Conservation (phyloP, 352 stramenopile genomes). For the Phytopythium litorale region DNA sequence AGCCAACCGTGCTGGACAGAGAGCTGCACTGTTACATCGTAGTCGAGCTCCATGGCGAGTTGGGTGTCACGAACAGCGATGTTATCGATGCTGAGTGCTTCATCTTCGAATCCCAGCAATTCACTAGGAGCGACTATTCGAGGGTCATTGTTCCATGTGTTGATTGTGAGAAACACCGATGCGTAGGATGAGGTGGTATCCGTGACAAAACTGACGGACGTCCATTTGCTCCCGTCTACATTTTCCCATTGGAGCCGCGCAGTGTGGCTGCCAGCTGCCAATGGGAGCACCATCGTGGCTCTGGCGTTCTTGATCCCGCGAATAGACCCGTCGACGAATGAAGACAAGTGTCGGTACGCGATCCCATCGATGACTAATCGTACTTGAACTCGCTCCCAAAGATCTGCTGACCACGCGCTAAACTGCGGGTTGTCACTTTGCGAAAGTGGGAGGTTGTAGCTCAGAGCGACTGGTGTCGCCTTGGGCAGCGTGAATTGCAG, state of each 20-base stretch:
- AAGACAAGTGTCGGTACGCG: conserved; percentile 62
- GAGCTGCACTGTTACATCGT: conserved; percentile 54
- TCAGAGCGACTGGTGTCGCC: conserved; percentile 51
- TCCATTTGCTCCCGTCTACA: conserved; percentile 61
- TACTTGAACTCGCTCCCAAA: conserved; percentile 56
- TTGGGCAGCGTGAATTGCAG: conserved; percentile 66
- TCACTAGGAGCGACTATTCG: conserved; percentile 33
- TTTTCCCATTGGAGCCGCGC: conserved; percentile 76
- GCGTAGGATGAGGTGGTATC: conserved; percentile 60
- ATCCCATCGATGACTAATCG: conserved; percentile 65
- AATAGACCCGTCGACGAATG: conserved; percentile 60
- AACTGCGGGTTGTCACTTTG: conserved; percentile 76
- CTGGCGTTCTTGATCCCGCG: conserved; percentile 68
- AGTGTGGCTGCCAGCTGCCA: conserved; percentile 55
- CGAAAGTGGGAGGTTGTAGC: conserved; percentile 67
- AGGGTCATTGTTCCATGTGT: conserved; percentile 70
- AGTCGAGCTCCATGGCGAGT: conserved; percentile 49
- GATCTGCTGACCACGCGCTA: conserved; percentile 32
- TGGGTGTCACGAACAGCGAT: conserved; percentile 52
- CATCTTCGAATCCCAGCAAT: conserved; percentile 48
- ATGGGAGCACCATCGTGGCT: conserved; percentile 58
- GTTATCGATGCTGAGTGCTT: conserved; percentile 22
- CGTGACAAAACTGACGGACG: conserved; percentile 64
- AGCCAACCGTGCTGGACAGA: conserved; percentile 56
- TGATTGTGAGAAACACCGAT: conserved; percentile 66